Percentiles rank a stretch among this genome's conserved stretches.
phyloP scores from a whole-genome alignment of 1,284 basidiomycete genomes.

The Anthracocystis walkeri region DNA sequence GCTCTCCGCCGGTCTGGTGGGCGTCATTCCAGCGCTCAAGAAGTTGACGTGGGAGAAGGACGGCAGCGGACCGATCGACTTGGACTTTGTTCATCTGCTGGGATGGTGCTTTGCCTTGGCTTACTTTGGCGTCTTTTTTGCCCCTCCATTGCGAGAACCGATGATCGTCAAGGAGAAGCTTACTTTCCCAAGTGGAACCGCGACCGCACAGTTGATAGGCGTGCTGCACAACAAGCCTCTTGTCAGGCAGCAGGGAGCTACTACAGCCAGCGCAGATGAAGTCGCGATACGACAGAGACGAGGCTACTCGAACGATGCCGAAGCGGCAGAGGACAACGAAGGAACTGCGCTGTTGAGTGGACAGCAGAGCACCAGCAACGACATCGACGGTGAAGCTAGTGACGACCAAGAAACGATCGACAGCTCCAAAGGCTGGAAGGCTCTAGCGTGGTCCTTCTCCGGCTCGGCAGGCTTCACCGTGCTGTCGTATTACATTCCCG shows the following conservation, averaged over 20 bases:
- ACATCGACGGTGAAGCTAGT: conserved; percentile 1
- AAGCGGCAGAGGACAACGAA: conserved; percentile 20
- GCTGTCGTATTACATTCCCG: conserved; percentile 83
- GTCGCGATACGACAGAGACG: not conserved
- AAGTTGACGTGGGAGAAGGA: conserved; percentile 81
- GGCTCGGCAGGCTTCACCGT: conserved; percentile 60
- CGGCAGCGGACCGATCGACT: conserved; percentile 79
- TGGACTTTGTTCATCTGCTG: conserved; percentile 30
- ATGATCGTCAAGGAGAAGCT: conserved; percentile 95
- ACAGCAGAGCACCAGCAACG: not conserved
- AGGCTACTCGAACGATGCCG: conserved; percentile 7
- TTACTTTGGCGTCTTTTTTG: conserved; percentile 83
- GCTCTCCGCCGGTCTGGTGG: conserved; percentile 89
- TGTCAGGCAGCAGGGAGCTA: not conserved
- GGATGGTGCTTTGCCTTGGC: conserved; percentile 50
- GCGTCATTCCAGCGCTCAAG: conserved; percentile 89
- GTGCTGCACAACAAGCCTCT: conserved; percentile 77
- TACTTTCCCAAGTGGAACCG: conserved; percentile 91
- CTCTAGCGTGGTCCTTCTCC: conserved; percentile 65
- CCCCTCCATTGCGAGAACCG: conserved; percentile 90
- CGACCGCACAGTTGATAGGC: conserved; percentile 92
- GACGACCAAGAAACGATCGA: conserved; percentile 13
- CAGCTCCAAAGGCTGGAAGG: conserved; percentile 38
- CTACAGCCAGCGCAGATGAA: not conserved
- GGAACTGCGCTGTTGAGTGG: conserved; percentile 22